These are phyloP conservation scores for Chaetothyriales sp. DNA, from an alignment of 2,329 filamentous ascomycete species.

Conservation along the genomic window DNA sequence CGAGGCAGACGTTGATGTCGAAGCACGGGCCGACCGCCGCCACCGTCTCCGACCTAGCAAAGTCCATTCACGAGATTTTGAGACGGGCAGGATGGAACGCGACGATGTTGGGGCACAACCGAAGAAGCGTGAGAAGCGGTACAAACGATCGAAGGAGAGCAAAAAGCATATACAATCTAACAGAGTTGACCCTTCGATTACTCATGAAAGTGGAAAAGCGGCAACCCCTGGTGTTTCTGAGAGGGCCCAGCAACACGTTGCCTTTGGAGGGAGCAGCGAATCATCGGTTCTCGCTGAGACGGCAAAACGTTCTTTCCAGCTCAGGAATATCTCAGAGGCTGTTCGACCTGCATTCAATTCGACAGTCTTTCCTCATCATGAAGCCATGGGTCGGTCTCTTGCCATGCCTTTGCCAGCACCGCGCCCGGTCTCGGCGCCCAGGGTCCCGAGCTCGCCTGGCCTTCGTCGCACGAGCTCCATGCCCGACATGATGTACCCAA, in stretches of 20 bases:
- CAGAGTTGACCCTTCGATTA: conserved; percentile 20
- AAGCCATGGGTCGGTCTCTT: conserved; percentile 12
- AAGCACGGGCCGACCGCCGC: conserved; percentile 20
- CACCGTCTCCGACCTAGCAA: conserved; percentile 11
- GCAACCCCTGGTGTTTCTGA: background rate
- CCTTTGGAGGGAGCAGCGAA: conserved; percentile 1
- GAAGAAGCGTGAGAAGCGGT: conserved; percentile 23
- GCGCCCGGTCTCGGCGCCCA: conserved; percentile 19
- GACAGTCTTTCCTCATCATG: conserved; percentile 16
- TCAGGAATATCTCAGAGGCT: conserved; percentile 49
- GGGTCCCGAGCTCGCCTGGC: conserved; percentile 30
- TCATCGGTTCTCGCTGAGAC: conserved; percentile 3
- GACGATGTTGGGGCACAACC: conserved; percentile 15
- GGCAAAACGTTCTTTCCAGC: conserved; percentile 38
- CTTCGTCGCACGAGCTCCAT: conserved; percentile 57
- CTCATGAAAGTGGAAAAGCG: conserved; percentile 32
- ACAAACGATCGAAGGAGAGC: conserved; percentile 5
- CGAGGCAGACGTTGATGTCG: conserved; percentile 40
- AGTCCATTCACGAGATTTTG: conserved; percentile 35
- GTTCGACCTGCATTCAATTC: conserved; percentile 27
- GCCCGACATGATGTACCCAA: conserved; percentile 49
- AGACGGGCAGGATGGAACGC: conserved; percentile 18
- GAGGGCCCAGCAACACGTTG: conserved; percentile 5
- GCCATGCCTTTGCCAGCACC: conserved; percentile 10
- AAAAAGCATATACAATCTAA: background rate